These are phyloP conservation scores for Tetrapisispora nanseiensis DNA, from an alignment of 805 yeast species.

Conservation along the genomic window DNA sequence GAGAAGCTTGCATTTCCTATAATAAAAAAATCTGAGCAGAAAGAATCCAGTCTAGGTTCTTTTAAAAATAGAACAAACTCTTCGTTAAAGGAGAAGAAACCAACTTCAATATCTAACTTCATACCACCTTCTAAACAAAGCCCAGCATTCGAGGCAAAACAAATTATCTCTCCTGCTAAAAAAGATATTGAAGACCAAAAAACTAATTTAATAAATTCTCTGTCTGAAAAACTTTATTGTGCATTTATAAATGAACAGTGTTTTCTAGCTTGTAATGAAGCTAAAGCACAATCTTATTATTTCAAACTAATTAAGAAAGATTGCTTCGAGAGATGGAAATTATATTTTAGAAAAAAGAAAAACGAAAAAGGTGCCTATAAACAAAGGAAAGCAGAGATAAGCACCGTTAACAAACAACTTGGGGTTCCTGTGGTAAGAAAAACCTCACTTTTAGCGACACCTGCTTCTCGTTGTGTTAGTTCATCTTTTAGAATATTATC, in stretches of 20 bases:
- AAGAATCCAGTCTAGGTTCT: too few relatives aligned
- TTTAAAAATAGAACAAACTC: too few relatives aligned
- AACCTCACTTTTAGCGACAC: slow-evolving; percentile 14
- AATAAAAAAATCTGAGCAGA: too few relatives aligned
- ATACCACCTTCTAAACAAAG: background rate
- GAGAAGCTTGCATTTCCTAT: too few relatives aligned
- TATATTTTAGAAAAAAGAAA: slow-evolving; percentile 19
- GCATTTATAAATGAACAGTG: slow-evolving; percentile 56
- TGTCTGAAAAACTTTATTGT: slow-evolving; percentile 43
- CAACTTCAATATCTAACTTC: background rate
- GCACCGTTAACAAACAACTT: slow-evolving; percentile 27
- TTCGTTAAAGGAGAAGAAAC: too few relatives aligned
- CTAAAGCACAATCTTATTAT: slow-evolving; percentile 37
- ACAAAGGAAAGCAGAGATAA: slow-evolving; percentile 34
- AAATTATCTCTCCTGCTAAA: background rate
- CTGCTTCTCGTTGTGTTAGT: slow-evolving; percentile 7
- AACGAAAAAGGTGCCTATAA: slow-evolving; percentile 23
- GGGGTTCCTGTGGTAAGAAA: slow-evolving; percentile 28
- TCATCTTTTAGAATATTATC: slow-evolving; percentile 13
- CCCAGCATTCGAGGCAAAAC: background rate
- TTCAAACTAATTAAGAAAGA: slow-evolving; percentile 25
- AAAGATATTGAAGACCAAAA: slow-evolving; percentile 9
- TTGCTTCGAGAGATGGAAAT: slow-evolving; percentile 28
- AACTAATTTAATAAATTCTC: slow-evolving; percentile 22
- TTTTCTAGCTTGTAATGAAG: slow-evolving; percentile 34